These are phyloP conservation scores for Neostapfia colusana DNA, from an alignment of 176 grass and related monocot genomes.

Conservation along the genomic window DNA sequence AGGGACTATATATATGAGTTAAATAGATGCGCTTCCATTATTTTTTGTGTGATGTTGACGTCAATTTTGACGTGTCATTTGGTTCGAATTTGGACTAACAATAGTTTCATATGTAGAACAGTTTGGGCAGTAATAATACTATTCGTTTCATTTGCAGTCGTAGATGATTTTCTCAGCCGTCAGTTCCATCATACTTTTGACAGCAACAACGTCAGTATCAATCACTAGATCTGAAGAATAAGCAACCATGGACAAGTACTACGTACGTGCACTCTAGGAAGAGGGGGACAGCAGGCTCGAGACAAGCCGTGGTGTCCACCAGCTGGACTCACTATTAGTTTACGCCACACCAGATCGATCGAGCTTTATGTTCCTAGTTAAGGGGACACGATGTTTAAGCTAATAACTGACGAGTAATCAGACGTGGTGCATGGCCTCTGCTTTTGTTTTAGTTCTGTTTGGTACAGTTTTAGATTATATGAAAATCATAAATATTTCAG, in stretches of 20 bases:
- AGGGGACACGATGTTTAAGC: not conserved
- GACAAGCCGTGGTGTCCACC: slow-evolving; percentile 58
- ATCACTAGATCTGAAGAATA: not conserved
- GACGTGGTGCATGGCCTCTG: slow-evolving; percentile 1
- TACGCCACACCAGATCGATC: slow-evolving; percentile 24
- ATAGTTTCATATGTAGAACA: too few relatives aligned
- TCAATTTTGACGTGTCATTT: too few relatives aligned
- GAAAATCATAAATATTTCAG: too few relatives aligned
- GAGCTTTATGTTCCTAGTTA: slow-evolving; percentile 26
- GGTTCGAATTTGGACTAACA: too few relatives aligned
- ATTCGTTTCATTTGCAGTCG: not conserved
- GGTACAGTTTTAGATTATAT: slow-evolving; percentile 10
- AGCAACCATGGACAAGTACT: not conserved
- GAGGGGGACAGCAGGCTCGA: slow-evolving; percentile 44
- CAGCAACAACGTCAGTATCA: not conserved
- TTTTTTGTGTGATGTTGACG: too few relatives aligned
- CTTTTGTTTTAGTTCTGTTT: too few relatives aligned
- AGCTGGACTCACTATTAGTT: slow-evolving; percentile 46
- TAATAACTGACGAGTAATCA: not conserved
- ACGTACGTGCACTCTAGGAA: not conserved
- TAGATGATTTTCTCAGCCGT: not conserved
- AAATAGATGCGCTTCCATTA: too few relatives aligned
- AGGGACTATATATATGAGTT: too few relatives aligned
- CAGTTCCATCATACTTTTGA: not conserved
- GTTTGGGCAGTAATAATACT: not conserved